phyloP scores from a whole-genome alignment of 2,329 filamentous ascomycete genomes.

The Ophiostoma novo-ulmi region DNA sequence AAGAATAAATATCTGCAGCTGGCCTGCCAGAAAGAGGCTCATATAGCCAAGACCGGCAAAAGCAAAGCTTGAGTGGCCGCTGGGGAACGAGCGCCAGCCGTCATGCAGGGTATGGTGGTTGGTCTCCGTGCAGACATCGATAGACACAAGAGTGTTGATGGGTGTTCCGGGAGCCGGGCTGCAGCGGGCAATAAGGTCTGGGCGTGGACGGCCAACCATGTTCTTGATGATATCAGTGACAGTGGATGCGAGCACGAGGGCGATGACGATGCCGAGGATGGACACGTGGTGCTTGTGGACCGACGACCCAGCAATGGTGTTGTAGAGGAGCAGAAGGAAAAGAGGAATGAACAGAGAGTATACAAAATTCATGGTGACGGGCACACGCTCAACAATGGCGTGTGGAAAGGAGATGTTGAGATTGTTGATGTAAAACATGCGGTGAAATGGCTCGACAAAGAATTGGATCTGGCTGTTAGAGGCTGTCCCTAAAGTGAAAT shows the following conservation, averaged over 20 bases:
- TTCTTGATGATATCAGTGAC: conserved; percentile 92
- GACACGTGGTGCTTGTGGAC: conserved; percentile 80
- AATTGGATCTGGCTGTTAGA: conserved; percentile 51
- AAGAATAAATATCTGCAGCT: conserved; percentile 53
- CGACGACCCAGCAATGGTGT: conserved; percentile 55
- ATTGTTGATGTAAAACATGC: conserved; percentile 88
- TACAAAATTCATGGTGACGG: conserved; percentile 73
- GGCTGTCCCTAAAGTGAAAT: neutral
- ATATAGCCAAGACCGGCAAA: conserved; percentile 76
- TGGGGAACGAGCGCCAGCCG: conserved; percentile 79
- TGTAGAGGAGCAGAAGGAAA: conserved; percentile 59
- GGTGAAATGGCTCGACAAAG: conserved; percentile 79
- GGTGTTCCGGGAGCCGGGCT: conserved; percentile 55
- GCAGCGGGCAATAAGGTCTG: conserved; percentile 65
- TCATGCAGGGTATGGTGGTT: conserved; percentile 67
- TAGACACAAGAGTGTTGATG: conserved; percentile 51
- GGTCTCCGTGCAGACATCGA: conserved; percentile 67
- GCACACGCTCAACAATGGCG: conserved; percentile 75
- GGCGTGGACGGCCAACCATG: conserved; percentile 63
- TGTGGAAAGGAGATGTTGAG: conserved; percentile 80
- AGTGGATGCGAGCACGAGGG: conserved; percentile 70
- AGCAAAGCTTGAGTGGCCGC: conserved; percentile 72
- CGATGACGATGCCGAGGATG: conserved; percentile 72
- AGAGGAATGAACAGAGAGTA: conserved; percentile 73
- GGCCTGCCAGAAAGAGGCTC: conserved; percentile 63